These are phyloP conservation scores for Trichoderma aggressivum DNA, from an alignment of 2,329 filamentous ascomycete genomes.

Conservation along the genomic window DNA sequence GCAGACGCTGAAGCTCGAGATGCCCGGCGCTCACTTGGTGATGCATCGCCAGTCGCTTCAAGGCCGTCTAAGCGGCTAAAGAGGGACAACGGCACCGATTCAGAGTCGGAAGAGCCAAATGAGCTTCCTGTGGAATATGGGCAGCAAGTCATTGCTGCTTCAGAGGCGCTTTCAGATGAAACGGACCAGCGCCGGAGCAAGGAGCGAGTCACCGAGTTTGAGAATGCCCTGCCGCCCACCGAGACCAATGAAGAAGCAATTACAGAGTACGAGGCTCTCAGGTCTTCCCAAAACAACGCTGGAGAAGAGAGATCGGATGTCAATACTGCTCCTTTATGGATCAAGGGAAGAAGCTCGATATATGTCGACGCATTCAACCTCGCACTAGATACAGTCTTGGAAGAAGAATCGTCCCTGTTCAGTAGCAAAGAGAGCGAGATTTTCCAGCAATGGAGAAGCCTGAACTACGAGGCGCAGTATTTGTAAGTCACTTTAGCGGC, in stretches of 20 bases:
- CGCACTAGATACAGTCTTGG: constrained; percentile 81
- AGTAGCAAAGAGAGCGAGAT: constrained; percentile 72
- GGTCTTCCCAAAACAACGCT: constrained; percentile 48
- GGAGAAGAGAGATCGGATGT: constrained; percentile 39
- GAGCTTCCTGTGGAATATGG: background rate
- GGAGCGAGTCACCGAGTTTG: constrained; percentile 32
- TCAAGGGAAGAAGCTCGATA: constrained; percentile 77
- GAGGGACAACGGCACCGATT: constrained; percentile 25
- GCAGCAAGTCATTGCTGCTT: too few relatives aligned
- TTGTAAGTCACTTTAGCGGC: constrained; percentile 55
- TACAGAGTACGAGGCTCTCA: constrained; percentile 71
- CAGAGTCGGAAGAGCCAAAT: constrained; percentile 26
- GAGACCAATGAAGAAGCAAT: constrained; percentile 69
- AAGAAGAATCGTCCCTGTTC: constrained; percentile 86
- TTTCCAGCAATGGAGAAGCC: constrained; percentile 69
- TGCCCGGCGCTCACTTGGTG: background rate
- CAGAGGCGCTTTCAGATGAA: background rate
- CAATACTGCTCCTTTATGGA: constrained; percentile 52
- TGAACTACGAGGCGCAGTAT: constrained; percentile 86
- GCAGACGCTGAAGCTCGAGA: constrained; percentile 10
- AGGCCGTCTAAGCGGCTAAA: constrained; percentile 34
- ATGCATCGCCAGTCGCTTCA: constrained; percentile 8
- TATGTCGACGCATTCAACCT: constrained; percentile 98
- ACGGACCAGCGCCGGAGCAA: background rate
- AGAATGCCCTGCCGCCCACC: constrained; percentile 62